These are phyloP conservation scores for Luzula sylvatica DNA, from an alignment of 176 grass and related monocot species.

Conservation along the genomic window DNA sequence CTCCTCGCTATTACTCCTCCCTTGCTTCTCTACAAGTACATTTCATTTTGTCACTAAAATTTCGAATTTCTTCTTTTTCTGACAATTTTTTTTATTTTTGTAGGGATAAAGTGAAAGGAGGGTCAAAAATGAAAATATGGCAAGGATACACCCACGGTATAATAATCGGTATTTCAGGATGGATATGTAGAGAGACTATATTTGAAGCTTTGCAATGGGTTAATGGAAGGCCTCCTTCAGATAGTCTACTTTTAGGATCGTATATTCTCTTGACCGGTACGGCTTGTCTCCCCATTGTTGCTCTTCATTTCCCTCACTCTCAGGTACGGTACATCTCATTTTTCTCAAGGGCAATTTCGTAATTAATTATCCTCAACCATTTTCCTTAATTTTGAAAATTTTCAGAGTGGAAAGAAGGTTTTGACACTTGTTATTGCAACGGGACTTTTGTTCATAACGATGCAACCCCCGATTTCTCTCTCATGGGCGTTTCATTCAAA, in stretches of 20 bases:
- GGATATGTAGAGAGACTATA: conserved; percentile 91
- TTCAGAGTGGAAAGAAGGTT: conserved; percentile 83
- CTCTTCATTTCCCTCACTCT: conserved; percentile 77
- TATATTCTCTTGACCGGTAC: conserved; percentile 66
- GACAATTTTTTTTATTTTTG: conserved; percentile 1
- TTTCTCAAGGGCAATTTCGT: neutral
- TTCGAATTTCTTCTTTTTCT: too few species aligned
- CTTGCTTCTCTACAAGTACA: conserved; percentile 94
- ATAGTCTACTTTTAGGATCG: conserved; percentile 83
- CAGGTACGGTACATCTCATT: conserved; percentile 40
- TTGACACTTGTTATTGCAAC: conserved; percentile 61
- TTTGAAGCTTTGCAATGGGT: conserved; percentile 97
- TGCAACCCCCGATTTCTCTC: conserved; percentile 83
- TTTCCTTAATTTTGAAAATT: conserved; percentile 5
- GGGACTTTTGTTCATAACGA: conserved; percentile 74
- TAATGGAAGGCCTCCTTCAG: conserved; percentile 86
- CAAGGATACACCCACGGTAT: conserved; percentile 89
- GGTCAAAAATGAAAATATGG: conserved; percentile 83
- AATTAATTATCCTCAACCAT: neutral
- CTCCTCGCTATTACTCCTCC: conserved; percentile 81
- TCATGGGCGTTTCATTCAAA: conserved; percentile 80
- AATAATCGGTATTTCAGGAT: conserved; percentile 70
- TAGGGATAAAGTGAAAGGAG: conserved; percentile 80
- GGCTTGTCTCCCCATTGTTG: conserved; percentile 80
- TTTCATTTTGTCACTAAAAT: neutral